Evolutionary conservation across 495 filamentous ascomycete species (phyloP), one percentile per base, ranked within the genome.

Genomic region (Tuber melanosporum): DNA sequence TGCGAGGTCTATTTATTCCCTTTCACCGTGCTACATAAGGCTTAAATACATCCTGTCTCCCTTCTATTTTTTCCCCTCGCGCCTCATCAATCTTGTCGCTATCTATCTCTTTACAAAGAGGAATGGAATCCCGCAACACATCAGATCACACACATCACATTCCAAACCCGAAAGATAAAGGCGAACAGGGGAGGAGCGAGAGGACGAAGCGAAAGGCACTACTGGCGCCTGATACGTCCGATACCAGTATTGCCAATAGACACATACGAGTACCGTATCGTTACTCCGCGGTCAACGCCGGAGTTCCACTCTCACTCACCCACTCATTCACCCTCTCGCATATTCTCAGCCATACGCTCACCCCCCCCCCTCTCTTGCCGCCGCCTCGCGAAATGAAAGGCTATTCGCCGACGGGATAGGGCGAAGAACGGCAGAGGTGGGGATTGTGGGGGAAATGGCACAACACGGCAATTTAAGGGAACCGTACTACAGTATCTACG

Each of bases 51-150:
- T 26, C 57, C 32, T 12, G 26, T 36, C 26, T 36, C 14, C 57
- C 57, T 66, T 19, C 26, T 66, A 41, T 36, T 66, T 62, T 57
- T 66, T 66, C 26, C 0, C 57, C 26, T 66, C 26, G 26, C n/a
- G 57, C 26, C 57, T 66, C 26, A 2, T 66, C 14, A 41, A 41
- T 41, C 0, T 5, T 41, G 39, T 36, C 14, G 26, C 57, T 36
- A 32, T 66, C 57, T 36, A 36, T 66, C 57, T 66, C 26, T 66
- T 66, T 66, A 26, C 57, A 66, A 66, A 66, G 57, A 66, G 57
- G 26, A 26, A 36, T 66, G 26, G 57, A 36, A 66, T 36, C 57
- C 26, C 3, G 57, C 57, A 66, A 36, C 57, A 36, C 57, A 62
- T 32, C 7, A 0, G 52, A 62, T 26, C 14, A 62, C 52, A 62